Evolutionary conservation across 2,329 filamentous ascomycete genomes (phyloP).

Genomic region (Fusarium poae): DNA sequence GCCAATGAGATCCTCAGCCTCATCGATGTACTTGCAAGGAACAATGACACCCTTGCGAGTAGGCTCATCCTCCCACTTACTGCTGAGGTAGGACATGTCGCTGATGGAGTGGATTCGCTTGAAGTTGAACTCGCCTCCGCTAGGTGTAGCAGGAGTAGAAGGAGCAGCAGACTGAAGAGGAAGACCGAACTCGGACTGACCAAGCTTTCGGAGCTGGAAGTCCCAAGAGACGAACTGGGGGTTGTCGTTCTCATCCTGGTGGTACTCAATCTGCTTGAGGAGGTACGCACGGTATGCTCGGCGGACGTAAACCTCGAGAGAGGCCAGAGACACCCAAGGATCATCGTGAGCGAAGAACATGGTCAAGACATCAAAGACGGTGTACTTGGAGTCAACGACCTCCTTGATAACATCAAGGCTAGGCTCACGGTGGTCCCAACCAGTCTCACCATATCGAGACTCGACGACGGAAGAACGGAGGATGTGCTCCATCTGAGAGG

Average conservation of each 20-base stretch:
- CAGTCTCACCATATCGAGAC: conserved; percentile 96
- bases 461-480: conserved; percentile 94
- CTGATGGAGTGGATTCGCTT: conserved; percentile 94
- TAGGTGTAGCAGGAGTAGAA: conserved; percentile 84
- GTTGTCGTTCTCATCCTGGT: conserved; percentile 77
- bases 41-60: conserved; percentile 93
- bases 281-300: conserved; percentile 97
- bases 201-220: conserved; percentile 93
- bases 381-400: conserved; percentile 98
- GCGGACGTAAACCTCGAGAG: conserved; percentile 95
- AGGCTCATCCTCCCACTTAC: conserved; percentile 80
- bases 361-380: conserved; percentile 94
- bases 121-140: conserved; percentile 69
- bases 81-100: conserved; percentile 90
- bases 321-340: conserved; percentile 92
- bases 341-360: conserved; percentile 96
- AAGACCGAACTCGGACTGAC: conserved; percentile 89
- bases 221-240: conserved; percentile 93
- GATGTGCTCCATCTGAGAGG: conserved; percentile 98
- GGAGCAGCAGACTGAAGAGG: conserved; percentile 83
- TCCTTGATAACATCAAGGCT: conserved; percentile 93
- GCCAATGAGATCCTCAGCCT: conserved; percentile 86
- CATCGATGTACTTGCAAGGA: conserved; percentile 92
- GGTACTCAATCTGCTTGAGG: conserved; percentile 89
- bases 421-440: conserved; percentile 95